Percentiles rank a stretch among this genome's conserved stretches.
These are phyloP conservation scores for Kluyveromyces sp. DNA, from an alignment of 1,139 yeast species.

Conservation along the genomic window DNA sequence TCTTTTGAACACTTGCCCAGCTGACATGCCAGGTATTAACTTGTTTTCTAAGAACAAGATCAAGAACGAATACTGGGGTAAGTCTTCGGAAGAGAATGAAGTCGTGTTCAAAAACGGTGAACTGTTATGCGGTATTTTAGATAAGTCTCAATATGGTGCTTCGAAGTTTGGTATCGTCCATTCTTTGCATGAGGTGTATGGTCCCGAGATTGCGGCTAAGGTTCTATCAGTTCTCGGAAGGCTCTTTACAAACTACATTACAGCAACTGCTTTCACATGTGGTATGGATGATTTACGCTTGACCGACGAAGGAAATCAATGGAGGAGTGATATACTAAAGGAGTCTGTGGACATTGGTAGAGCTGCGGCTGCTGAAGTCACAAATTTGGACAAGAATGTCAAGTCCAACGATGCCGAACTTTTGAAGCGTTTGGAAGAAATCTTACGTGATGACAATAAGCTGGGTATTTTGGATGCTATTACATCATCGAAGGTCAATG, in stretches of 20 bases:
- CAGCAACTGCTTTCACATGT: slow-evolving; percentile 92
- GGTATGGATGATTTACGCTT: slow-evolving; percentile 99
- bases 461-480: slow-evolving; percentile 94
- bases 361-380: slow-evolving; percentile 89
- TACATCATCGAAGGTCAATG: slow-evolving; percentile 86
- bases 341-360: slow-evolving; percentile 79
- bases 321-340: slow-evolving; percentile 78
- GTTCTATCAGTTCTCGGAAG: slow-evolving; percentile 87
- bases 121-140: slow-evolving; percentile 83
- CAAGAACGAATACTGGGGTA: slow-evolving; percentile 93
- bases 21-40: slow-evolving; percentile 84
- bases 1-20: slow-evolving; percentile 76
- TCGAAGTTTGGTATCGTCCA: slow-evolving; percentile 96
- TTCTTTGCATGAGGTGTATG: slow-evolving; percentile 92
- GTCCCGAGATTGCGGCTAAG: slow-evolving; percentile 84
- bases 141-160: slow-evolving; percentile 98
- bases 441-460: slow-evolving; percentile 86
- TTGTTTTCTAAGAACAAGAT: slow-evolving; percentile 77
- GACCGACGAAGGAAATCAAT: slow-evolving; percentile 80
- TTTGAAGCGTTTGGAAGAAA: slow-evolving; percentile 83
- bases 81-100: slow-evolving; percentile 71
- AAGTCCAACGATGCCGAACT: slow-evolving; percentile 66
- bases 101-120: slow-evolving; percentile 86
- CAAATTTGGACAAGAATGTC: slow-evolving; percentile 61
- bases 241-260: slow-evolving; percentile 87